These are phyloP conservation scores for Bauhinia variegata DNA, from an alignment of 306 rosid species.

Conservation along the genomic window DNA sequence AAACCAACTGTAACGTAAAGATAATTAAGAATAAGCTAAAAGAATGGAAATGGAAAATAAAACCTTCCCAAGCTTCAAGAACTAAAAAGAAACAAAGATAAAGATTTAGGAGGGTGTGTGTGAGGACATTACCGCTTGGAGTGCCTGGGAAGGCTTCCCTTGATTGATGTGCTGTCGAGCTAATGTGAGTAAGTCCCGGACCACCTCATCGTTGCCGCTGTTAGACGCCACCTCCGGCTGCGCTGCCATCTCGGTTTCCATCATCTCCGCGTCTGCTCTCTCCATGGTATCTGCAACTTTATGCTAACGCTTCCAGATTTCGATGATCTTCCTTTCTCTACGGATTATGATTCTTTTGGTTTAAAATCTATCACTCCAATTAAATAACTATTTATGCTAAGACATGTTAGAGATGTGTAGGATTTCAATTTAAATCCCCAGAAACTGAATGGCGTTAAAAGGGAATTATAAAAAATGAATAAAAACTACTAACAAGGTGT, in stretches of 20 bases:
- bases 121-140: constrained; percentile 69
- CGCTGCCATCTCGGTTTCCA: constrained; percentile 39
- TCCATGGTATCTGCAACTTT: constrained; percentile 43
- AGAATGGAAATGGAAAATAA: background rate
- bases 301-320: background rate
- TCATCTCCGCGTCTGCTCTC: constrained; percentile 41
- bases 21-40: background rate
- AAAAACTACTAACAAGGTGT: constrained; percentile 6
- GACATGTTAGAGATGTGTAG: background rate
- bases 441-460: too few relatives aligned
- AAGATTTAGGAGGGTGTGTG: background rate
- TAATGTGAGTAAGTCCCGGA: constrained; percentile 68
- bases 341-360: too few relatives aligned
- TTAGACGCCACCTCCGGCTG: constrained; percentile 27
- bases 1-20: too few relatives aligned
- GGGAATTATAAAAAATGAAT: background rate
- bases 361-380: background rate
- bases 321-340: background rate
- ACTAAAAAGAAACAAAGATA: too few relatives aligned
- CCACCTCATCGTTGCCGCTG: constrained; percentile 39
- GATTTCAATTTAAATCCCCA: background rate
- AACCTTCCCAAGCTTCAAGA: background rate
- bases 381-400: too few relatives aligned
- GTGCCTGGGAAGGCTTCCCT: constrained; percentile 92
- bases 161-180: constrained; percentile 82